Percentiles rank a stretch among this genome's conserved stretches.
Conservation (phyloP, 495 filamentous ascomycete genomes). For the Aspergillus mulundensis region DNA sequence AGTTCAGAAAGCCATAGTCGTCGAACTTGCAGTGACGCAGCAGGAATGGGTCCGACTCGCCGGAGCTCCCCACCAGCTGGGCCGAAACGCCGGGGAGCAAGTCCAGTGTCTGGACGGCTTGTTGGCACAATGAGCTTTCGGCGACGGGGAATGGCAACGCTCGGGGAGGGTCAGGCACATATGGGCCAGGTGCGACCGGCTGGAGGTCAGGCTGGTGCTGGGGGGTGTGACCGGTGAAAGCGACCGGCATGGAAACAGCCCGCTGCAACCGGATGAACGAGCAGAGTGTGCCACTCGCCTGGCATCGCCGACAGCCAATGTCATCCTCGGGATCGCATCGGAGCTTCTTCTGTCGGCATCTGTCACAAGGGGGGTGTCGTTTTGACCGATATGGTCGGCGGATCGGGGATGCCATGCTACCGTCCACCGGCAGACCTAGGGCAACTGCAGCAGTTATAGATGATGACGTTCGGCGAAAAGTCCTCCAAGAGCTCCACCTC, state of each 20-base stretch:
- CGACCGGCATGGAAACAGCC: slow-evolving; percentile 12
- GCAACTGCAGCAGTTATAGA: neutral
- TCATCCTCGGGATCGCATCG: slow-evolving; percentile 31
- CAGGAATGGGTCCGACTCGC: slow-evolving; percentile 38
- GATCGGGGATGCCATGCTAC: neutral
- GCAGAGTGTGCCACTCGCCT: slow-evolving; percentile 24
- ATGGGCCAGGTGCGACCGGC: neutral
- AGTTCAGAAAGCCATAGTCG: slow-evolving; percentile 30
- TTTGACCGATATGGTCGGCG: slow-evolving; percentile 38
- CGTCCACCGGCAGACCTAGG: neutral
- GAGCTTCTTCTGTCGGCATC: slow-evolving; percentile 34
- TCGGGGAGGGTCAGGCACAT: slow-evolving; percentile 12
- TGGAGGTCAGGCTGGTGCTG: slow-evolving; percentile 9
- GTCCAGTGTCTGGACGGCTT: slow-evolving; percentile 34
- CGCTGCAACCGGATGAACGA: slow-evolving; percentile 31
- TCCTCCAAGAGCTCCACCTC: neutral
- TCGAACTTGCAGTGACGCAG: slow-evolving; percentile 36
- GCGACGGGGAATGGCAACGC: slow-evolving; percentile 3
- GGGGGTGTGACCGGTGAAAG: neutral
- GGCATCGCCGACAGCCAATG: slow-evolving; percentile 29
- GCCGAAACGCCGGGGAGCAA: slow-evolving; percentile 29
- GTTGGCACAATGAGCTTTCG: slow-evolving; percentile 18
- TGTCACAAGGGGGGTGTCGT: slow-evolving; percentile 35
- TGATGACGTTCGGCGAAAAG: neutral
- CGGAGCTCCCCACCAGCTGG: slow-evolving; percentile 33